phyloP scores from a whole-genome alignment of 2,329 filamentous ascomycete species.

The Aspergillus candidus region DNA sequence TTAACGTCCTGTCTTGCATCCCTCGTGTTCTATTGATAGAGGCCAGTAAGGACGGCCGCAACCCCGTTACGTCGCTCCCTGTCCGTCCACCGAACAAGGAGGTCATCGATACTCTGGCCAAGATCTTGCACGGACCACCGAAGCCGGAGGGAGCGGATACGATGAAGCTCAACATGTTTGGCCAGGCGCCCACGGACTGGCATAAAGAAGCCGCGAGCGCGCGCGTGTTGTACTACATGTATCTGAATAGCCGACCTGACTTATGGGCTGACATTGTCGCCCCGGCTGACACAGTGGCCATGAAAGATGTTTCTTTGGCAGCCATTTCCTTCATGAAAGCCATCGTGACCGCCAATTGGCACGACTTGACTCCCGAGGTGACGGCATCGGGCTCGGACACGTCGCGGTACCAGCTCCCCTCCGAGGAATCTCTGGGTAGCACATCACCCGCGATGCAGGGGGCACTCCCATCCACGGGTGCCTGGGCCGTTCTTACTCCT shows the following conservation, averaged over 20 bases:
- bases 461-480: conserved; percentile 39
- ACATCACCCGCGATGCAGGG: conserved; percentile 31
- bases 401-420: conserved; percentile 34
- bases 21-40: conserved; percentile 50
- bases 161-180: conserved; percentile 27
- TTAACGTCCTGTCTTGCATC: conserved; percentile 53
- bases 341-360: conserved; percentile 52
- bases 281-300: conserved; percentile 52
- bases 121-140: conserved; percentile 50
- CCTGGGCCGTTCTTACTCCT: conserved; percentile 49
- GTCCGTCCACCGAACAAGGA: conserved; percentile 49
- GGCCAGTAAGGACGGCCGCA: conserved; percentile 30
- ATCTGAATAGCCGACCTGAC: conserved; percentile 45
- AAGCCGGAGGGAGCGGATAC: conserved; percentile 19
- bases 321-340: conserved; percentile 48
- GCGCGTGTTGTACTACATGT: conserved; percentile 50
- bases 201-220: conserved; percentile 48
- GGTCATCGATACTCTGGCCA: conserved; percentile 49
- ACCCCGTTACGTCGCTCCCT: conserved; percentile 47
- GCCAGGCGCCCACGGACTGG: conserved; percentile 34
- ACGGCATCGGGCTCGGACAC: conserved; percentile 15
- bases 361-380: conserved; percentile 29
- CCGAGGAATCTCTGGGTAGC: conserved; percentile 34
- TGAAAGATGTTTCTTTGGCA: conserved; percentile 52
- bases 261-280: conserved; percentile 49